Percentiles rank a stretch among this genome's conserved stretches.
These are phyloP conservation scores for Leishmania braziliensis DNA, from an alignment of 208 protist species.

Conservation along the genomic window DNA sequence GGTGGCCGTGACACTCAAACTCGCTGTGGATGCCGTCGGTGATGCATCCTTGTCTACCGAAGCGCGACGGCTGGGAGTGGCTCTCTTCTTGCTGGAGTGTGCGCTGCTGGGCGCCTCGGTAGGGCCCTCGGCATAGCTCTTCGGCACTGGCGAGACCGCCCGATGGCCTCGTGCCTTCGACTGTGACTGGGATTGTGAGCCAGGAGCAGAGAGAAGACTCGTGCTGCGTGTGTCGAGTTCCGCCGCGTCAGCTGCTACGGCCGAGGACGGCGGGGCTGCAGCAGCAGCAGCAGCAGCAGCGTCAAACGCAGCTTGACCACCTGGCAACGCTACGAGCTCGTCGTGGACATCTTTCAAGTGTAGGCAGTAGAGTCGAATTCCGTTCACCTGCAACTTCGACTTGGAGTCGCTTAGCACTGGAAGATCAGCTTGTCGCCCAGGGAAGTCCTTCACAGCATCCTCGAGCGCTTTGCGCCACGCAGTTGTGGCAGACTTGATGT, in stretches of 20 bases:
- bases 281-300: slow-evolving; percentile 8
- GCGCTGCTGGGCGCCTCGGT: neutral
- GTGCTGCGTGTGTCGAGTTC: neutral
- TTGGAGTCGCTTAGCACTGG: slow-evolving; percentile 10
- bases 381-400: slow-evolving; percentile 25
- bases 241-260: neutral
- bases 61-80: neutral
- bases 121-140: neutral
- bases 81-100: neutral
- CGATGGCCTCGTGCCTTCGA: neutral
- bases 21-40: neutral
- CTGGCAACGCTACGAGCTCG: slow-evolving; percentile 38
- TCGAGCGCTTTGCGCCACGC: slow-evolving; percentile 59
- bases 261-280: neutral
- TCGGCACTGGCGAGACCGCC: slow-evolving; percentile 6
- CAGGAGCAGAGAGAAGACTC: slow-evolving; percentile 8
- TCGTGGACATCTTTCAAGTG: slow-evolving; percentile 35
- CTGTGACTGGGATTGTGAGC: neutral
- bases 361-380: slow-evolving; percentile 44
- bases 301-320: slow-evolving; percentile 27
- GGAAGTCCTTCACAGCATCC: slow-evolving; percentile 59
- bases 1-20: neutral
- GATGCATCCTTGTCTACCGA: slow-evolving; percentile 10
- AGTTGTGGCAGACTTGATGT: slow-evolving; percentile 28
- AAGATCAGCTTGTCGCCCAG: slow-evolving; percentile 16